Base-by-base conservation (phyloP, 352 stramenopile genomes). In the Plasmopara muralis region DNA sequence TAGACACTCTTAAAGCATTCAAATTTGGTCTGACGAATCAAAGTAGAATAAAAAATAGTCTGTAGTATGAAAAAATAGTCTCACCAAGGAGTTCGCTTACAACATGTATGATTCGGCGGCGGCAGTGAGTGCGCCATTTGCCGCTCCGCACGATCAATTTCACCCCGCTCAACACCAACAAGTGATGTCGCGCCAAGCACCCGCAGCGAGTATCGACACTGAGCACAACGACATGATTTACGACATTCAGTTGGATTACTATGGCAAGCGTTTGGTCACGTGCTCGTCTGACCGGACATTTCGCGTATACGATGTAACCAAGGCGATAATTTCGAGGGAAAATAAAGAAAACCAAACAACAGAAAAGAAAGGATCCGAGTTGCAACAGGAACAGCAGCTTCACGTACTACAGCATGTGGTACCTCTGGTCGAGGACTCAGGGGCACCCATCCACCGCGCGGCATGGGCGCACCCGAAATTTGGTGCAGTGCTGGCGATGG, bases 191-290 rank as follows among this genome's bases (percentile, higher is more conserved):
- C 74, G 70, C 8, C 58, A 76, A n/a, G 44, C 62, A 20, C 74
- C 81, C 6, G 50, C 78, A 43, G 57, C 64, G 28, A 89, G 76
- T 46, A 84, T 94, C 40, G 81, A 93, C 62, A 94, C 82, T 48
- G 81, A 93, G 56, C 84, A 94, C 61, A 88, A 87, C 34, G 84
- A 91, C 64, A 90, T 90, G 77, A 85, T 94, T 53, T 85, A 89
- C 60, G 84, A 94, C 65, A 89, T 93, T 31, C 83, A 94, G 64
- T 70, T 94, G 53, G 82, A 94, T 53, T 94, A 93, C 57, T 91
- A 94, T 55, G 80, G 82, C 57, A 91, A 93, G 54, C 78, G 79
- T 25, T 64, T 94, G 40, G 78, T 59, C 29, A 91, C 84, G 42
- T 92, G 82, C 61, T 94, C 84, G 29, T 75, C 67, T 14, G 84